Percentiles rank a stretch among this genome's conserved stretches.
phyloP scores from a whole-genome alignment of 306 rosid species.

The Vigna trinervia region DNA sequence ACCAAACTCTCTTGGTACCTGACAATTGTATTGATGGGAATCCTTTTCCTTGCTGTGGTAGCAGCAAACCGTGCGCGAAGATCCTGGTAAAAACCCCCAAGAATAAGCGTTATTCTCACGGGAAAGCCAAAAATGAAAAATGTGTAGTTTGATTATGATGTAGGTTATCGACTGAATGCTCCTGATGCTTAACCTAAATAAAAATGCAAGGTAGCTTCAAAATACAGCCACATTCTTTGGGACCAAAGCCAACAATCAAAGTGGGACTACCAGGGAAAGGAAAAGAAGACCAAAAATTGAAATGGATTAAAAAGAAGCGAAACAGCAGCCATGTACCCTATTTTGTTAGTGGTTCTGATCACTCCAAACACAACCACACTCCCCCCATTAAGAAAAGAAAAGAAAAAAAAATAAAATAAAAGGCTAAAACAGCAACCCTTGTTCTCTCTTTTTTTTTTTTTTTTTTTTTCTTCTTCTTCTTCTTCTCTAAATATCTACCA shows the following conservation, averaged over 20 bases:
- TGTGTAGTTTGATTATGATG: not conserved
- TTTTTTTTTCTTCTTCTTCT: no score
- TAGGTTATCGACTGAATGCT: slow-evolving; percentile 30
- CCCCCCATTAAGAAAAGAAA: slow-evolving; percentile 39
- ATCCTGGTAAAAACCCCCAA: slow-evolving; percentile 34
- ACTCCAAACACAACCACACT: slow-evolving; percentile 57
- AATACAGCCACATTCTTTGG: slow-evolving; percentile 54
- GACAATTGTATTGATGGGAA: slow-evolving; percentile 40
- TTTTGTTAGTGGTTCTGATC: slow-evolving; percentile 60
- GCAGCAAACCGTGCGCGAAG: slow-evolving; percentile 38
- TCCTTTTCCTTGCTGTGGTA: slow-evolving; percentile 39
- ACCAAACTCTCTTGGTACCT: slow-evolving; percentile 39
- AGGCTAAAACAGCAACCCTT: slow-evolving; percentile 43
- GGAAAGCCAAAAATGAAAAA: slow-evolving; percentile 31
- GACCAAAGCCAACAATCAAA: slow-evolving; percentile 36
- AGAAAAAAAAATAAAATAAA: not conserved
- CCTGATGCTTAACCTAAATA: slow-evolving; percentile 56
- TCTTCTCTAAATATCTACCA: slow-evolving; percentile 62
- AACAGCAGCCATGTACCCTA: slow-evolving; percentile 58
- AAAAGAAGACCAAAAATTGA: slow-evolving; percentile 1
- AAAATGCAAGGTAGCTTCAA: slow-evolving; percentile 46
- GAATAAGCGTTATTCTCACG: slow-evolving; percentile 33
- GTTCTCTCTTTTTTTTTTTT: not conserved
- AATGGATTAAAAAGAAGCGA: slow-evolving; percentile 40
- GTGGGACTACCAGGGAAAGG: not conserved